Evolutionary conservation across 2,329 filamentous ascomycete species (phyloP), one percentile per base, ranked within the genome.

Genomic region (Trichoderma sp.): DNA sequence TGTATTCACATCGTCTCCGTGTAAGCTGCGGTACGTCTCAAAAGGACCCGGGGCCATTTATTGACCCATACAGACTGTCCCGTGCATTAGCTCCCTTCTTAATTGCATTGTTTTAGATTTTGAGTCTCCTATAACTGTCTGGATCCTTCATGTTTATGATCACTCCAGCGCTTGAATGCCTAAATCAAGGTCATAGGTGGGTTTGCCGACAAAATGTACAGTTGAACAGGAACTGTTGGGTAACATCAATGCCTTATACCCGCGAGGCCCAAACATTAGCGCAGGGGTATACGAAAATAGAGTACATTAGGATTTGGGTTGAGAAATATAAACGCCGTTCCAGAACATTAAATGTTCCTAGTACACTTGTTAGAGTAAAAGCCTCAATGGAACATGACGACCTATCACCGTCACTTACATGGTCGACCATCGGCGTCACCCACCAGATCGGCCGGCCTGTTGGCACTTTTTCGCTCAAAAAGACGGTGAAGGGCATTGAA

Each of bases 131-230:
- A 51, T 21, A 21, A 12, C n/a, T 11, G 43, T 51, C 9, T 6
- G 43, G 1, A 21, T 0, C 0, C n/a, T 1, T 12, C 0, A 3
- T 51, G 8, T 21, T 7, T 53, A 24, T 2, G 6, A 53, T 24
- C 47, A 24, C 1, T 24, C 1, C 3, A 5, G 47, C 47, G 47
- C 21, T 53, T 53, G 21, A 53, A 53, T 0, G 47, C 21, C 1
- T 53, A 4, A 12, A 53, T 7, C 21, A 24, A 6, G 21, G n/a
- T 11, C 3, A 53, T 24, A 24, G n/a, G 47, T 21, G 11, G 21
- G 21, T 53, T 24, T 14, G n/a, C 11, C n/a, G n/a, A 53, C 47
- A 21, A 21, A 53, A 24, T 53, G 21, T 14, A 6, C 47, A 24
- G 21, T 11, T 24, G 5, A 53, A 53, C 47, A 24, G 47, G 11